Base-by-base conservation (phyloP, 1,284 basidiomycete species). In the Boletus semigastroideus region DNA sequence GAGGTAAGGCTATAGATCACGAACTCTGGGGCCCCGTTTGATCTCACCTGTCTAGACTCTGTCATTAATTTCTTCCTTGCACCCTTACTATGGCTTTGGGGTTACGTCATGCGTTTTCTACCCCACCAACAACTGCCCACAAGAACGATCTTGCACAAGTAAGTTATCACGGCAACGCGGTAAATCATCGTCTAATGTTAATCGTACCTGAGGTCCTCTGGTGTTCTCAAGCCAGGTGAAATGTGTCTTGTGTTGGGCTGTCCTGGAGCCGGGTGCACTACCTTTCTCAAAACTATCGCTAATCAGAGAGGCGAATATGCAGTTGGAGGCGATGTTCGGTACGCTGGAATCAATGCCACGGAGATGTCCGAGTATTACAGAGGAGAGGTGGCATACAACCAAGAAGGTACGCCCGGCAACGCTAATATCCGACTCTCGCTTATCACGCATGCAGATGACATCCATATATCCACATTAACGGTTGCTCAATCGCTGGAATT, bases 321-420 rank as follows among this genome's bases (percentile, higher is more conserved):
- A 6, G 69, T 90, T 13, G 59, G 68, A 1, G 90, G 91, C n/a
- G 74, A 87, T 1, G 80, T 92, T 12, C 72, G 78, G 1, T 94
- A 92, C 63, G 87, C 85, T 16, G 88, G 87, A 6, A 89, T 92
- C 48, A 72, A 74, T 46, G 80, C 86, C 0, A 62, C 66, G 14
- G 82, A 87, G 59, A 87, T 90, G 78, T 76, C 74, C 2, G 83
- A 83, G 57, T 67, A 74, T 51, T 89, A 86, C 70, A 87, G 82
- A 55, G 94, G 92, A 45, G 92, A 95, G 70, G 89, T 92, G 13
- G 83, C 87, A 16, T 95, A 93, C 70, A 93, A 92, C 61, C 78
- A 83, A 61, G 87, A 90, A 74, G 84, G 84, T 82, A 53, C n/a
- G 5, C 5, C 1, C 1, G 2, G 6, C 33, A 8, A 2, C 1